A percentile compares a stretch with the other conserved stretches of the same genome.
phyloP scores from a whole-genome alignment of 2,329 filamentous ascomycete genomes.

The Fusarium nygamai region DNA sequence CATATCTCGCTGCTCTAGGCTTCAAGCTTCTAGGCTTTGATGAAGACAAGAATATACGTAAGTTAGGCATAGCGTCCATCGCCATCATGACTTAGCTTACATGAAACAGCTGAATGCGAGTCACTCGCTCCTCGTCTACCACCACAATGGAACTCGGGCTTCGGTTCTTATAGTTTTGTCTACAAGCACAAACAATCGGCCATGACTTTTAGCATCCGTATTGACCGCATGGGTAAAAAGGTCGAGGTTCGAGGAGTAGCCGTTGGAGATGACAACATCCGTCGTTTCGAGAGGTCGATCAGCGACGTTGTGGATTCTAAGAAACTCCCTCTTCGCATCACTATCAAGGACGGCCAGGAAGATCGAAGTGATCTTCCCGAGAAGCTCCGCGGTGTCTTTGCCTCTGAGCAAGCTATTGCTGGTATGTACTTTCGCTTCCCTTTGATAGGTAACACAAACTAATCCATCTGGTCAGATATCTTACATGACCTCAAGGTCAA shows the following conservation, averaged over 20 bases:
- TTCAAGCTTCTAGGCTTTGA: constrained; percentile 86
- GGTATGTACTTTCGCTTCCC: constrained; percentile 41
- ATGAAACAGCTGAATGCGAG: constrained; percentile 56
- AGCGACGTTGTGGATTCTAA: constrained; percentile 78
- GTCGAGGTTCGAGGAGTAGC: constrained; percentile 85
- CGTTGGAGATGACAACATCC: constrained; percentile 82
- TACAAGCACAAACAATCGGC: constrained; percentile 89
- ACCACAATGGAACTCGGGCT: constrained; percentile 79
- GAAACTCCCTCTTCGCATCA: constrained; percentile 66
- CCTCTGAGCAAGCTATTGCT: constrained; percentile 73
- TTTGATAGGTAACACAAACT: neutral
- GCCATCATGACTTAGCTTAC: constrained; percentile 9
- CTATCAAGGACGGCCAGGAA: constrained; percentile 56
- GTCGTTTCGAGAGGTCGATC: constrained; percentile 75
- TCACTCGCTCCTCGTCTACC: constrained; percentile 73
- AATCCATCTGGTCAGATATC: constrained; percentile 59
- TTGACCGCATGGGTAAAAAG: constrained; percentile 84
- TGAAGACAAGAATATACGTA: constrained; percentile 81
- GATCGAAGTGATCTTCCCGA: constrained; percentile 59
- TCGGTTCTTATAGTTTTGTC: constrained; percentile 79
- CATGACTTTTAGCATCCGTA: constrained; percentile 83
- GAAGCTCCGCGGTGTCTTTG: constrained; percentile 73
- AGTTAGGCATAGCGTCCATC: constrained; percentile 14
- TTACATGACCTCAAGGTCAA: constrained; percentile 77
- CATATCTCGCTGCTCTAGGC: constrained; percentile 80